Percentiles rank a stretch among this genome's conserved stretches.
phyloP scores from a whole-genome alignment of 306 rosid genomes.

The Cucurbita argyrosperma region DNA sequence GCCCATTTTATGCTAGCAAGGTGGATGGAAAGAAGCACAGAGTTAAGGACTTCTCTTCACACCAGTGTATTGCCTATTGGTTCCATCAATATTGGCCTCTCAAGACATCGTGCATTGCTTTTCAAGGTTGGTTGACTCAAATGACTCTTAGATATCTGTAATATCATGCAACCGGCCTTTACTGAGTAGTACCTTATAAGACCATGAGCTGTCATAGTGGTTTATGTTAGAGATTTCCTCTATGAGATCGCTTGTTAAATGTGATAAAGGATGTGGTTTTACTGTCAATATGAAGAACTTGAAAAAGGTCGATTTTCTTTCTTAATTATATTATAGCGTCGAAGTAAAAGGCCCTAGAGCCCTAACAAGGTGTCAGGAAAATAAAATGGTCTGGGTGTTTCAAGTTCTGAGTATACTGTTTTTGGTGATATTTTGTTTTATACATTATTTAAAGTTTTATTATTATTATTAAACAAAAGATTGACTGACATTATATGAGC shows the following conservation, averaged over 20 bases:
- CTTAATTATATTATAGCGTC: background rate
- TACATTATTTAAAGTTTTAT: background rate
- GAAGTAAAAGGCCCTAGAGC: background rate
- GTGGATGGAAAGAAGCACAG: constrained; percentile 85
- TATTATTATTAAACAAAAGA: background rate
- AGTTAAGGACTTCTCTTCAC: constrained; percentile 61
- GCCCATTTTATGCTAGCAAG: constrained; percentile 59
- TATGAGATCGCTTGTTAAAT: background rate
- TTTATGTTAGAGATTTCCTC: background rate
- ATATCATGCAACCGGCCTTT: background rate
- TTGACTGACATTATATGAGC: constrained; percentile 6
- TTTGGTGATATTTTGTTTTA: background rate
- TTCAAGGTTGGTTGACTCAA: constrained; percentile 51
- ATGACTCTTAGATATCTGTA: constrained; percentile 6
- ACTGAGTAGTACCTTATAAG: background rate
- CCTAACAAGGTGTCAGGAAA: background rate
- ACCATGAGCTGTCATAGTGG: background rate
- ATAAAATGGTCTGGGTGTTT: background rate
- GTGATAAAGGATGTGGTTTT: background rate
- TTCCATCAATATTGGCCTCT: constrained; percentile 80
- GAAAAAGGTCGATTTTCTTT: background rate
- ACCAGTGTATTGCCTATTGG: constrained; percentile 86
- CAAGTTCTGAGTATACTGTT: background rate
- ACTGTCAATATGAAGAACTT: background rate
- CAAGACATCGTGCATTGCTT: constrained; percentile 95